Evolutionary conservation across 2,329 filamentous ascomycete species (phyloP), one percentile per base, ranked within the genome.

Genomic region (Fusarium abutilonis): DNA sequence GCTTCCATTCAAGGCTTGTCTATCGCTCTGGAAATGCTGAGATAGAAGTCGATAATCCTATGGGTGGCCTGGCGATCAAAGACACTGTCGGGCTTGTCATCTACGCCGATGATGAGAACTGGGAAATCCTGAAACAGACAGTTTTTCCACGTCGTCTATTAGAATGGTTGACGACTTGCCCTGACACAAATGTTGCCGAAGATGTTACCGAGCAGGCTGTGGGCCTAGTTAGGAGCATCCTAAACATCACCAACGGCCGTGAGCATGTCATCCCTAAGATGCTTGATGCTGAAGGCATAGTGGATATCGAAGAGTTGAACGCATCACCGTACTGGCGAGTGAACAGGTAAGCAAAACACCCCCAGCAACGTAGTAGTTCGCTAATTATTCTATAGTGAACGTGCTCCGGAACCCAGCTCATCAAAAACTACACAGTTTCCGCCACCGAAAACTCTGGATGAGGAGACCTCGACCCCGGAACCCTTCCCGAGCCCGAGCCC

Each of bases 101-200:
- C 9, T 66, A 68, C 48, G 54, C 64, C 3, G 64, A 66, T 17
- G 53, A 65, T 3, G 64, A 66, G 45, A 56, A 60, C 26, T 63
- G 60, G 48, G 61, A 69, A n/a, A 50, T 70, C 9, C 39, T 58
- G 11, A 63, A 56, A 45, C 53, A 61, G 19, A 59, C 58, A 11
- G 39, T 48, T 17, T 54, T 69, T 4, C 67, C 67, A 7, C 64
- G 60, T 31, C 54, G 62, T 9, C 44, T 69, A n/a, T 15, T 69
- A 23, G 66, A 68, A 39, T 69, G 67, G 67, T 53, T 69, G 14
- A 69, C 69, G 67, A 63, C 61, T 1, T 49, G 68, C 7, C 66
- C 66, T 5, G 54, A 54, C 9, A 52, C 64, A 8, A 45, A 50
- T 3, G 4, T 42, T 3, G 36, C n/a, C 4, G 52, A 46, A 11